Evolutionary conservation across 75 land plant species (phyloP), one percentile per base, ranked within the genome.

Genomic region (Adiantum capillusveneris): DNA sequence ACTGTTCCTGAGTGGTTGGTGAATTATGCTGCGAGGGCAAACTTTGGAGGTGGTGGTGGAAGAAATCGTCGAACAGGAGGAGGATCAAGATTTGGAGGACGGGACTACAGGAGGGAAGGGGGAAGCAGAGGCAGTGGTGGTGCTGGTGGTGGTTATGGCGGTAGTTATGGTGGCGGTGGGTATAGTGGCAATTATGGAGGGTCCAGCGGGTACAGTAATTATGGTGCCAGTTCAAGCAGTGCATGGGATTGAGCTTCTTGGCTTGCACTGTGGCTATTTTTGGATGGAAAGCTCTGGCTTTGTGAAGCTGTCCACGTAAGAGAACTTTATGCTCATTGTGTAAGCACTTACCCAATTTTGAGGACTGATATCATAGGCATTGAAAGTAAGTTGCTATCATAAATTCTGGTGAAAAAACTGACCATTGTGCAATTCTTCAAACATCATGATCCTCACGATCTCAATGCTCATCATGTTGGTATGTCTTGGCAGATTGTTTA

Each of bases 1-100:
- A 80, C 84, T 31, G 92, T 90, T 7, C 96, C 96, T 9, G 69
- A 53, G 3, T 89, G 95, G 95, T 82, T 90, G 18, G 18, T 51
- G 18, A 45, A 65, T n/a, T 83, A 69, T 71, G 87, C 92, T 11
- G 69, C 75, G 2, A 65, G 78, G 25, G 65, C 78, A 11, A 53
- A 68, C 17, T 76, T 46, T 53, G 75, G 81, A 46, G 81, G 81
- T 6, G 75, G 78, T 25, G 72, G 79, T 12, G 29, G 72, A 17
- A 62, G 62, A 30, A 64, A 75, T 17, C 71, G 65, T 24, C 72
- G 72, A n/a, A 60, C 73, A 21, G 43, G 66, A 16, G 84, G 88
- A 27, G 92, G 92, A 0, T 75, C 72, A 11, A 73, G 84, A 1
- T 88, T 88, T 75, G 94, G 94, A 3, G 94, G 90, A 11, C 76